phyloP scores from a whole-genome alignment of 179 eudicot species.

The Patellifolia procumbens region DNA sequence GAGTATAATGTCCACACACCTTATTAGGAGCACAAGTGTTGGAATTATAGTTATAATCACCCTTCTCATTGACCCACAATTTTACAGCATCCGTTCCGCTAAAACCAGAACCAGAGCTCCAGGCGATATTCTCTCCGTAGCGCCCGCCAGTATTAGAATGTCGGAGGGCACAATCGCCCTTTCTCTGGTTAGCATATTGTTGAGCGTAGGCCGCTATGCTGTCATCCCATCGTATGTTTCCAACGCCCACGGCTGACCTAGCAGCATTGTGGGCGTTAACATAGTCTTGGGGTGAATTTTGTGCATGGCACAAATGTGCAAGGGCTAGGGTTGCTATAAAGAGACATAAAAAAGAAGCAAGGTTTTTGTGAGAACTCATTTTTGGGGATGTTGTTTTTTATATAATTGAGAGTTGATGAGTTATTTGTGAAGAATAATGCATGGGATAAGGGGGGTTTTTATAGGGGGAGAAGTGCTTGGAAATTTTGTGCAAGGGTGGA shows the following conservation, averaged over 20 bases:
- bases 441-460: neutral
- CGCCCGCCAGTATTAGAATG: constrained; percentile 41
- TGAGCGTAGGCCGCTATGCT: constrained; percentile 35
- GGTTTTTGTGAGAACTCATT: too few relatives aligned
- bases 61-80: constrained; percentile 42
- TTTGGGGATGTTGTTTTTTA: too few relatives aligned
- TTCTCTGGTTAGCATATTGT: constrained; percentile 35
- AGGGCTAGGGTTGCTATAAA: constrained; percentile 17
- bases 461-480: neutral
- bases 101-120: constrained; percentile 27
- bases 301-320: constrained; percentile 24
- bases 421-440: neutral
- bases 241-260: too few relatives aligned
- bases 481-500: too few relatives aligned
- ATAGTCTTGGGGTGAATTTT: too few relatives aligned
- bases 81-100: constrained; percentile 40
- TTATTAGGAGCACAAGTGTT: constrained; percentile 39
- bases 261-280: too few relatives aligned
- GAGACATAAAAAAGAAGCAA: constrained; percentile 1
- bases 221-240: constrained; percentile 41
- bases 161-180: constrained; percentile 34
- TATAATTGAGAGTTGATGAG: neutral
- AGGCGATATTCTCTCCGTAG: constrained; percentile 58
- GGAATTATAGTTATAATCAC: constrained; percentile 18
- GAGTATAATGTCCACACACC: constrained; percentile 55